These are phyloP conservation scores for Tephrocybe rancida DNA, from an alignment of 768 basidiomycete species.

Conservation along the genomic window DNA sequence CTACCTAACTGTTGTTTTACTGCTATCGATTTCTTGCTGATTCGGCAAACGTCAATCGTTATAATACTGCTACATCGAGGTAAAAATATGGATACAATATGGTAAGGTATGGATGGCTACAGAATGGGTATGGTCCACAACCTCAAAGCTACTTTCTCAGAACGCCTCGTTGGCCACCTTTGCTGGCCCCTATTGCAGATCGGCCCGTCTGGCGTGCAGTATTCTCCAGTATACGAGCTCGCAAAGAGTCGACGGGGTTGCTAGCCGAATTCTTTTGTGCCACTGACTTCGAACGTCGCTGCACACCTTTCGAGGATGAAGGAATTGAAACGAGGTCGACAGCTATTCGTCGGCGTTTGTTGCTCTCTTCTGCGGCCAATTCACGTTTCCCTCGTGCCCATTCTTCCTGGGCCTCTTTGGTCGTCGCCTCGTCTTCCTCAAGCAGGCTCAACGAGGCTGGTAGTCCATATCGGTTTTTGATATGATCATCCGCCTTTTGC, in stretches of 20 bases:
- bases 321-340: constrained; percentile 29
- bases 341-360: constrained; percentile 50
- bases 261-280: constrained; percentile 10
- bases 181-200: constrained; percentile 7
- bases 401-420: constrained; percentile 61
- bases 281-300: constrained; percentile 14
- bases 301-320: constrained; percentile 22
- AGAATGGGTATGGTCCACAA: neutral
- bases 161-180: neutral
- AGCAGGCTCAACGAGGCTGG: constrained; percentile 68
- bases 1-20: constrained; percentile 60
- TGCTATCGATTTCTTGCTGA: constrained; percentile 57
- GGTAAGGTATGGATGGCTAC: neutral
- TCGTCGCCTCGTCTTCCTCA: constrained; percentile 62
- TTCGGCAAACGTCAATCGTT: constrained; percentile 4
- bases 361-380: constrained; percentile 39
- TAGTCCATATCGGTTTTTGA: constrained; percentile 79
- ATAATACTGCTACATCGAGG: constrained; percentile 3
- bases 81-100: constrained; percentile 1
- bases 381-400: constrained; percentile 60
- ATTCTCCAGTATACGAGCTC: constrained; percentile 60
- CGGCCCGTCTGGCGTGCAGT: constrained; percentile 45
- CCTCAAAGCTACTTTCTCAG: neutral
- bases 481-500: constrained; percentile 64
- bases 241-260: constrained; percentile 42